Base-by-base conservation (phyloP, 345 rosid genomes). In the Adansonia digitata region DNA sequence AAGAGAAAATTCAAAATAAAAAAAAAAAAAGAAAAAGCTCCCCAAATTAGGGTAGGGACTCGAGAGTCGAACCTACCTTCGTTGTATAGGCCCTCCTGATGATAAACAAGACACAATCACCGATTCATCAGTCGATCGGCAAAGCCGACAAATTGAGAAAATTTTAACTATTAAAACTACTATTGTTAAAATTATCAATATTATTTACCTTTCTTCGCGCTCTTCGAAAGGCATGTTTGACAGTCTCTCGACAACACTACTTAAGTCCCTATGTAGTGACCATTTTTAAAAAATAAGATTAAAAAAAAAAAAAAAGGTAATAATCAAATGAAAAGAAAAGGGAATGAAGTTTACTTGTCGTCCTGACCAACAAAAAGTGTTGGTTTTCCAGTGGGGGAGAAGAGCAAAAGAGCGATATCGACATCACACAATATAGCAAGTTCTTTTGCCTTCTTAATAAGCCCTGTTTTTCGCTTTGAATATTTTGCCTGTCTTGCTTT, bases 381-480 rank as follows among this genome's bases (percentile, higher is more conserved):
- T 5, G 64, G 78, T 2, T 74, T 81, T 4, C 63, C 81, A 0
- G 77, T 39, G 0, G 84, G 85, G 11, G 88, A 82, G 43, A 81
- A 78, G 75, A 79, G 24, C 5, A 80, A 0, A 29, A 84, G 65
- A 2, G 75, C 81, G 2, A 84, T 15, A 74, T 82, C 85, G n/a
- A 71, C 72, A 26, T 84, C 85, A 31, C 87, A 82, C 6, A 78
- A 22, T 10, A 65, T 56, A 0, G 81, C 26, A 55, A 82, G 70
- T 43, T 84, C 87, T 26, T 76, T 77, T 0, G 84, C 89, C 17
- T 84, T 85, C 69, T 89, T 87, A 0, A 87, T 17, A 24, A 87
- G 1, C 0, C 90, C 82, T 0, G 35, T 22, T 52, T 81, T 89
- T 2, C 89, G 74, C 84, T 87, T 87, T n/a, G 89, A 85, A 13